These are phyloP conservation scores for Saccharomyces paradoxus DNA, from an alignment of 805 yeast species.

Conservation along the genomic window DNA sequence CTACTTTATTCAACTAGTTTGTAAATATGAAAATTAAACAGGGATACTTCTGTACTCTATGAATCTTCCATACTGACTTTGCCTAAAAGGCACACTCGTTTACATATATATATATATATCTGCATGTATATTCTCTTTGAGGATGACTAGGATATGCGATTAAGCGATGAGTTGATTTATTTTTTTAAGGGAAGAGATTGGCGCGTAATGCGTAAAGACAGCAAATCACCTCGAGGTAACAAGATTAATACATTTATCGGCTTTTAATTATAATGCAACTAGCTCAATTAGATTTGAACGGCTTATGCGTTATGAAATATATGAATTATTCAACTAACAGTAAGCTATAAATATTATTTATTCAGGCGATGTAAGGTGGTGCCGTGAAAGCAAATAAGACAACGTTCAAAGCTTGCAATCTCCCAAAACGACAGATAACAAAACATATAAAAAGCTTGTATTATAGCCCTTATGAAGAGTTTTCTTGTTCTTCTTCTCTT, in stretches of 20 bases:
- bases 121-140: background rate
- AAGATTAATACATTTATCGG: background rate
- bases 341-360: background rate
- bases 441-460: background rate
- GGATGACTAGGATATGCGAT: background rate
- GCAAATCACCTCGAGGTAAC: background rate
- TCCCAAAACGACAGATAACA: background rate
- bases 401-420: background rate
- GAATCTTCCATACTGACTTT: background rate
- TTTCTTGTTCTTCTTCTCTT: background rate
- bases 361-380: background rate
- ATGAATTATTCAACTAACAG: background rate
- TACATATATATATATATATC: too few relatives aligned
- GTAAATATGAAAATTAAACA: background rate
- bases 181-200: background rate
- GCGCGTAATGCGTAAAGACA: background rate
- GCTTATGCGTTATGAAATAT: background rate
- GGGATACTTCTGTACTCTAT: background rate
- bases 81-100: background rate
- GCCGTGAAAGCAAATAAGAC: background rate
- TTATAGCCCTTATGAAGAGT: background rate
- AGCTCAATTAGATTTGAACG: too few relatives aligned
- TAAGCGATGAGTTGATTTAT: background rate
- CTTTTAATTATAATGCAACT: background rate
- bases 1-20: background rate